These are phyloP conservation scores for Cladosporium colombiae DNA, from an alignment of 2,329 filamentous ascomycete species.

Conservation along the genomic window DNA sequence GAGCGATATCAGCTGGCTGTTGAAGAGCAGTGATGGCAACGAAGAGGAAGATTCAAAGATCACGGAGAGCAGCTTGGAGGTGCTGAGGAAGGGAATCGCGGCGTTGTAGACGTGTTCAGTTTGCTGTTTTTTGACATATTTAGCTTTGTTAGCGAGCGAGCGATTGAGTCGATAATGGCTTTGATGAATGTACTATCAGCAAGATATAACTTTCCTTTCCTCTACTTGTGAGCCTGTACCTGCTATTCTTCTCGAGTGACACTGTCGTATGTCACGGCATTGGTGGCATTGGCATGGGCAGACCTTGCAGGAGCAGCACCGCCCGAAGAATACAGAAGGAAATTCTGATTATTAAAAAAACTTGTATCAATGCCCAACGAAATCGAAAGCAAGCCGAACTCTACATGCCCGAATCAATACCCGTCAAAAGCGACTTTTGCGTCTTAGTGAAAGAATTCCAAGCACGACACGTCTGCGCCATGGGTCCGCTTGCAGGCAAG, in stretches of 20 bases:
- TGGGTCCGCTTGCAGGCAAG: conserved; percentile 31
- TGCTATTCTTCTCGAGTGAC: not conserved
- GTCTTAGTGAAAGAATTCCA: conserved; percentile 25
- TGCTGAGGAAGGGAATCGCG: conserved; percentile 59
- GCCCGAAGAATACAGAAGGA: not conserved
- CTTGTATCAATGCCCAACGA: not conserved
- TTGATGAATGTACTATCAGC: not conserved
- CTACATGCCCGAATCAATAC: conserved; percentile 13
- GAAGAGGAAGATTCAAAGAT: conserved; percentile 40
- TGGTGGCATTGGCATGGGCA: no score
- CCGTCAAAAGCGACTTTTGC: not conserved
- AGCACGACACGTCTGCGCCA: conserved; percentile 36
- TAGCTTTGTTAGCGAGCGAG: not conserved
- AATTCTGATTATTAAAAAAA: not conserved
- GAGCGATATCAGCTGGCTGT: conserved; percentile 80
- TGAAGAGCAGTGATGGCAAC: conserved; percentile 53
- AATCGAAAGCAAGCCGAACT: not conserved
- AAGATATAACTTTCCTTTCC: not conserved
- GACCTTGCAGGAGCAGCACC: not conserved
- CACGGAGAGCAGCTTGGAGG: conserved; percentile 55
- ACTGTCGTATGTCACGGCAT: not conserved
- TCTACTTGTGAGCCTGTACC: not conserved
- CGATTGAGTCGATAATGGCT: not conserved
- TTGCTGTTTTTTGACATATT: not conserved
- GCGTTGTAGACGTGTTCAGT: conserved; percentile 43